phyloP scores from a whole-genome alignment of 2,329 filamentous ascomycete genomes.

The Sporothrix brasiliensis region DNA sequence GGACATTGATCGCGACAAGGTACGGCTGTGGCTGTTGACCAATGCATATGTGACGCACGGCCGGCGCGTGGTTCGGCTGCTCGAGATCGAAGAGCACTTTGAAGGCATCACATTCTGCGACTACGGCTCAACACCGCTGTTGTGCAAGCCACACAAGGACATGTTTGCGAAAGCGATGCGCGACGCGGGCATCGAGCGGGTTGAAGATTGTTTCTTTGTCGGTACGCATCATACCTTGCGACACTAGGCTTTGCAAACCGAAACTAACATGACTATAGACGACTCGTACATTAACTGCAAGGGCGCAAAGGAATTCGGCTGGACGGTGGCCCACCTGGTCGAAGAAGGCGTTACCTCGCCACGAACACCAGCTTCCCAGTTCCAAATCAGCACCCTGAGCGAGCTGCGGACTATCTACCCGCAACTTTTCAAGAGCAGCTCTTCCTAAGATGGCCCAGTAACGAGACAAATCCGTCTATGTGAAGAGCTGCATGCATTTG shows the following conservation, averaged over 20 bases:
- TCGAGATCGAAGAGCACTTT: constrained; percentile 85
- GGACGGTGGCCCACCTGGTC: constrained; percentile 83
- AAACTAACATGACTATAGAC: constrained; percentile 55
- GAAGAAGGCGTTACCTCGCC: constrained; percentile 72
- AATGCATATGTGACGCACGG: constrained; percentile 94
- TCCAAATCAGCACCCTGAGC: constrained; percentile 74
- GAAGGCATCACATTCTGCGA: constrained; percentile 96
- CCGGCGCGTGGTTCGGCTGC: constrained; percentile 74
- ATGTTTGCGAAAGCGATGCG: constrained; percentile 90
- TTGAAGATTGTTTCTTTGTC: constrained; percentile 85
- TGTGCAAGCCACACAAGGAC: constrained; percentile 82
- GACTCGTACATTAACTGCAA: constrained; percentile 84
- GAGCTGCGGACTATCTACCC: constrained; percentile 79
- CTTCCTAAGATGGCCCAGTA: background rate
- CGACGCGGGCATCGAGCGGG: constrained; percentile 71
- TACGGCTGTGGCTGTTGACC: constrained; percentile 91
- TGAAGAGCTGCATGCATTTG: background rate
- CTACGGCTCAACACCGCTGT: constrained; percentile 70
- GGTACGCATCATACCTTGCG: constrained; percentile 58
- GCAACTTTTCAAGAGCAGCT: constrained; percentile 71
- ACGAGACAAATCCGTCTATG: background rate
- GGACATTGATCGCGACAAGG: constrained; percentile 80
- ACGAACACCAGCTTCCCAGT: constrained; percentile 65
- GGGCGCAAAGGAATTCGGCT: constrained; percentile 76
- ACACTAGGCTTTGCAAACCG: background rate